Base-by-base conservation (phyloP, 345 rosid species). In the Hibiscus mutabilis region DNA sequence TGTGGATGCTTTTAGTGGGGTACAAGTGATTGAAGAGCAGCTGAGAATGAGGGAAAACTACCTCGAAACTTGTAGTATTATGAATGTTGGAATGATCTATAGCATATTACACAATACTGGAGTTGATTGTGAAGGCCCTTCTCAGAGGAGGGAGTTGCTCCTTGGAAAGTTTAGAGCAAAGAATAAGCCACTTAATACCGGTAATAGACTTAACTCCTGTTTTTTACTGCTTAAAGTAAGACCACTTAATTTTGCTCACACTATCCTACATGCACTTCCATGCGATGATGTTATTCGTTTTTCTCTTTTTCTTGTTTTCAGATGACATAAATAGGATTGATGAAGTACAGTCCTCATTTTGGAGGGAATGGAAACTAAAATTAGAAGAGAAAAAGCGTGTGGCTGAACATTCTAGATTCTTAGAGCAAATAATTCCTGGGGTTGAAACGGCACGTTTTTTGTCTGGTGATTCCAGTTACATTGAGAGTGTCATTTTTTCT, bases 321-420 rank as follows among this genome's bases (percentile, higher is more conserved):
- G 98, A 89, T 85, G 97, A 85, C 73, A 82, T 92, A 79, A 85
- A 79, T 74, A 82, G 85, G 84, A 86, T 95, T 51, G 92, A 90
- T 75, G 80, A 82, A 81, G 92, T 84, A 60, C 96, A 91, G 13
- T 89, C 98, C 63, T 86, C 92, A 40, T 95, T 95, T 79, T 92
- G 99, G 99, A 86, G 86, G 79, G 94, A 95, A 29, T 95, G 99
- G 99, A 92, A 95, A 78, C 79, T 86, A 75, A 92, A 92, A 76
- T 79, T 95, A 78, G 99, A 92, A 84, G 97, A 86, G 57, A 90
- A 91, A 79, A 92, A 84, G 82, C 77, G 63, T 66, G 80, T 78
- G 64, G 89, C 99, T 1, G 97, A 90, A 73, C 97, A 70, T 68
- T 87, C 98, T 72, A 92, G 97, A 80, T 79, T 77, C 57, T 71